Evolutionary conservation across 2,329 filamentous ascomycete species (phyloP).

Genomic region (Lizonia empirigonia): DNA sequence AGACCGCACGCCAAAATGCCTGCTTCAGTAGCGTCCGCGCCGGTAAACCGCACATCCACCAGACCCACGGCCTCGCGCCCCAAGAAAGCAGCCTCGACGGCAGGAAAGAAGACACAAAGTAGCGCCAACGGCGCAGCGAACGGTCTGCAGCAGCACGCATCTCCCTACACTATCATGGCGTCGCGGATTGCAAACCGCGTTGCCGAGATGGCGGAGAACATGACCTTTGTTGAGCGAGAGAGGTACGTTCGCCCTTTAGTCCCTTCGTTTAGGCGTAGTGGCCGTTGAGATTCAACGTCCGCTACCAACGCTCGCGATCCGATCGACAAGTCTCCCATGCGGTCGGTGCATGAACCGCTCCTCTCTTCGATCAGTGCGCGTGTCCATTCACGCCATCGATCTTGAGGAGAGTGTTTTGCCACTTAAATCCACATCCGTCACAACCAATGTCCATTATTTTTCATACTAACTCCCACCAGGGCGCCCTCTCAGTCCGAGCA

Average conservation of each 20-base stretch:
- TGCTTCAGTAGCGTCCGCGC: constrained; percentile 44
- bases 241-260: constrained; percentile 30
- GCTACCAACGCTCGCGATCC: constrained; percentile 13
- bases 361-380: not conserved
- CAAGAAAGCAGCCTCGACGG: constrained; percentile 33
- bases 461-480: constrained; percentile 23
- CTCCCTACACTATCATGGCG: constrained; percentile 59
- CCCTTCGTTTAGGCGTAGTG: constrained; percentile 10
- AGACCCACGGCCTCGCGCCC: constrained; percentile 39
- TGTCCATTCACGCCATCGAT: not conserved
- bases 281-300: constrained; percentile 23
- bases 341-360: not conserved
- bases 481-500: constrained; percentile 24
- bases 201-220: constrained; percentile 60
- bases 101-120: constrained; percentile 29
- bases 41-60: constrained; percentile 40
- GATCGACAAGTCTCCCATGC: not conserved
- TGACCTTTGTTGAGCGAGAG: constrained; percentile 57
- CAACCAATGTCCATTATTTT: not conserved
- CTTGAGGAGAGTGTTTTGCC: not conserved
- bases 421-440: not conserved
- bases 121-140: constrained; percentile 36
- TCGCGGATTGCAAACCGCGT: constrained; percentile 57
- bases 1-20: constrained; percentile 33
- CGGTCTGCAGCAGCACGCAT: constrained; percentile 40